These are phyloP conservation scores for Trichoderma atroviride DNA, from an alignment of 2,329 filamentous ascomycete species.

Conservation along the genomic window DNA sequence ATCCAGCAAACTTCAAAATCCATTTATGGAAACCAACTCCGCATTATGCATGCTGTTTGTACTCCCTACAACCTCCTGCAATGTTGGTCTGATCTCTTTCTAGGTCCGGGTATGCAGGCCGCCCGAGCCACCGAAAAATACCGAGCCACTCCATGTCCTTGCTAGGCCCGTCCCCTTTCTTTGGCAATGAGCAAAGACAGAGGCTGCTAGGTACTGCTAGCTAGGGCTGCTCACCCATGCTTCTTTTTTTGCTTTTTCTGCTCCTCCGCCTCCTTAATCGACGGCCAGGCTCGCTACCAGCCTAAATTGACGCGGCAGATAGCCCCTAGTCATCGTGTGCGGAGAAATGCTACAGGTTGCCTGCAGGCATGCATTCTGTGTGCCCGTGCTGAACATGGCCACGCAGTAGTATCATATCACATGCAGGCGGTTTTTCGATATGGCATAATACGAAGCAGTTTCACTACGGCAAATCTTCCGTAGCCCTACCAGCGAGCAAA, in stretches of 20 bases:
- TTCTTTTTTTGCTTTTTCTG: background rate
- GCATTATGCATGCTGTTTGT: constrained; percentile 12
- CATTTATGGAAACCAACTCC: constrained; percentile 14
- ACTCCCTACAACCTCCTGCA: constrained; percentile 13
- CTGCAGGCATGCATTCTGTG: constrained; percentile 21
- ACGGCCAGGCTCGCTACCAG: background rate
- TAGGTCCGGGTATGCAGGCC: constrained; percentile 1
- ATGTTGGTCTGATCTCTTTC: constrained; percentile 20
- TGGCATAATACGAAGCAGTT: constrained; percentile 11
- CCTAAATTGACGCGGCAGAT: constrained; percentile 6
- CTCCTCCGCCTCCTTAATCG: constrained; percentile 11
- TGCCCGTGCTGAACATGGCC: constrained; percentile 19
- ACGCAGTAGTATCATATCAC: constrained; percentile 24
- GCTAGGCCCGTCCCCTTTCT: constrained; percentile 12
- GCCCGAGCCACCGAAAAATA: constrained; percentile 1
- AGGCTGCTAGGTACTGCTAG: background rate
- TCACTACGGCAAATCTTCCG: background rate
- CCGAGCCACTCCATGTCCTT: constrained; percentile 16
- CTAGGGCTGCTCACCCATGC: background rate
- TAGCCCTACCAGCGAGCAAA: background rate
- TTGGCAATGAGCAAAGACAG: background rate
- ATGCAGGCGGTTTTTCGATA: constrained; percentile 6
- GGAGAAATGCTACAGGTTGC: constrained; percentile 15
- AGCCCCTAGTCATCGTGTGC: constrained; percentile 3
- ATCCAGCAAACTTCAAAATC: background rate